Base-by-base conservation (phyloP, 2,329 filamentous ascomycete species). In the Aspergillus proliferans region DNA sequence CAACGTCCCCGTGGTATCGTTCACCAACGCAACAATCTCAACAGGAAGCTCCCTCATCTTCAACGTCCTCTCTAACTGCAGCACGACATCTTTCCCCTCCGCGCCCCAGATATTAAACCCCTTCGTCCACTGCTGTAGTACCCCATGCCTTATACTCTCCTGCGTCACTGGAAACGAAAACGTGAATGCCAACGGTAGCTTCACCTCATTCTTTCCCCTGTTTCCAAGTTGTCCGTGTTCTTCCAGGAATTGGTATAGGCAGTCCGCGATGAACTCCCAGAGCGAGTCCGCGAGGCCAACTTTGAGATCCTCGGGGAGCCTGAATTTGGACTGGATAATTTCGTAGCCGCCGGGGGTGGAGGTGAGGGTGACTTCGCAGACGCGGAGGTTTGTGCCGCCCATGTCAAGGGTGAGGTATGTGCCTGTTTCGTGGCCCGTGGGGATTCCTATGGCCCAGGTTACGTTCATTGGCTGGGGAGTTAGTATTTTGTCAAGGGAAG, bases 1-100 rank as follows among this genome's bases (percentile, higher is more conserved):
- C 61, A 96, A 76, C 28, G 92, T 95, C 56, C 91, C 91, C 6
- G 89, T 95, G 15, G 91, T 96, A 67, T 96, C 91, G 70, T 96
- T 96, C 73, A 95, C 88, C 63, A 96, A 70, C 18, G 91, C 91
- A 8, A 85, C 85, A 50, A 95, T 75, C 71, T 86, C 88, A 71
- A 95, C 89, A 33, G 89, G 90, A 9, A 95, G 82, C 34, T 84
- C 83, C 62, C 79, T 76, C 63, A 80, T 81, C 41, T 77, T 72
- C 40, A 95, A 73, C 12, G 87, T 88, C 47, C 78, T 80, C 68
- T 91, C 85, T 36, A 95, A 83, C 75, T 91, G 85, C 43, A 85
- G 85, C 1, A 92, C 88, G 12, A 94, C 85, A 61, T 95, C 90
- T 44, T 89, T 63, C 47, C 88, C 89, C 72, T 94, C 88, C 39